Base-by-base conservation (phyloP, 2,329 filamentous ascomycete species). In the Acarospora socialis region DNA sequence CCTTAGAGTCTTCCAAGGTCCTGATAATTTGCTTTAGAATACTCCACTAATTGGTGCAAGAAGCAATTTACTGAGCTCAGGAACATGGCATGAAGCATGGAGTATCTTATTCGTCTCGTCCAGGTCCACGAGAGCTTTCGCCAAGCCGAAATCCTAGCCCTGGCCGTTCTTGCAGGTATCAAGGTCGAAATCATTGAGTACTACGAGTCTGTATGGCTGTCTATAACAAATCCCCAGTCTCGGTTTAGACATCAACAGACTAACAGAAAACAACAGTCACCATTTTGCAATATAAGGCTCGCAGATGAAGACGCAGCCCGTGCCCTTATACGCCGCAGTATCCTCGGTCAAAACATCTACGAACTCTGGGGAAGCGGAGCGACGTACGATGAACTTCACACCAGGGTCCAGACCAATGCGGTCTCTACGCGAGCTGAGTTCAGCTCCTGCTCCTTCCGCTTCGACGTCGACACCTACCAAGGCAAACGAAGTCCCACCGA, bases 91-190 rank as follows among this genome's bases (percentile, higher is more conserved):
- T 27, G 25, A 33, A n/a, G 12, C n/a, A 70, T 69, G 73, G 73
- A 92, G 40, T 95, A 81, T 50, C 68, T 98, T 38, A 75, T 98
- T 42, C 81, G 87, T 46, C 84, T 95, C 52, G 79, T 77, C 26
- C 90, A 95, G 56, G 66, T 70, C 36, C 86, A 95, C 54, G 83
- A 94, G 60, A 78, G 73, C n/a, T 98, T 98, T 52, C 78, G 87
- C 22, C 65, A 74, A 34, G 73, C 86, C 3, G 90, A 98, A 55
- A 69, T 93, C 9, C 63, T 87, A 48, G 76, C 90, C 15, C 63
- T 98, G 13, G 84, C 83, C 3, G 60, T 72, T 7, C 52, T 87
- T 4, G 69, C 75, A 34, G 65, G 65, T 7, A 61, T 90, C 21
- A 56, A 77, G 15, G 51, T 94, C 32, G 66, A 81, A 43, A 67